Evolutionary conservation across 2,329 filamentous ascomycete species (phyloP).

Genomic region (Coniella lustricola): DNA sequence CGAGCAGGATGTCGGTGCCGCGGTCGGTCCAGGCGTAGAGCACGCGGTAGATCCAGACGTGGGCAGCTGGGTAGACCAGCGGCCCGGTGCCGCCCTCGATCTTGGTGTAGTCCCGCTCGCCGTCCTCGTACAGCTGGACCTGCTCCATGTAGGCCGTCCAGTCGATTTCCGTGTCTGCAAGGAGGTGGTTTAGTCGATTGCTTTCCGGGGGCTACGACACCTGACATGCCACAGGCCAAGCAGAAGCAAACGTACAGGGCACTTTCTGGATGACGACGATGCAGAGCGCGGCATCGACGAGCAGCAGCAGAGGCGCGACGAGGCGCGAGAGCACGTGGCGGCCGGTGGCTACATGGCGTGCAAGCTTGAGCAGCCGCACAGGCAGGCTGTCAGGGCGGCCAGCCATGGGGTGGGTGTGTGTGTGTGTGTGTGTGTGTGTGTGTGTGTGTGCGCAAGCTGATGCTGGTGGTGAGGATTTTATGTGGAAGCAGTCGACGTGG

Average conservation of each 20-base stretch:
- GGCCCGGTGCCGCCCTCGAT: slow-evolving; percentile 88
- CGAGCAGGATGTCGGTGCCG: slow-evolving; percentile 67
- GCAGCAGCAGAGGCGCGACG: slow-evolving; percentile 55
- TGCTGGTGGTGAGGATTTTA: too few relatives aligned
- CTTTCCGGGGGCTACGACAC: too few relatives aligned
- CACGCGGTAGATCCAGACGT: slow-evolving; percentile 82
- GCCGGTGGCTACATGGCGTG: slow-evolving; percentile 39
- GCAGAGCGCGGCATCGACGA: slow-evolving; percentile 66
- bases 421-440: background rate
- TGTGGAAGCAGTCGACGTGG: too few relatives aligned
- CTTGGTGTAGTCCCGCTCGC: slow-evolving; percentile 80
- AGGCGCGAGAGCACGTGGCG: slow-evolving; percentile 42
- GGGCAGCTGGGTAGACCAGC: slow-evolving; percentile 87
- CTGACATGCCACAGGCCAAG: background rate
- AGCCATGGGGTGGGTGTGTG: slow-evolving; percentile 8
- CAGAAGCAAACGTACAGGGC: slow-evolving; percentile 56
- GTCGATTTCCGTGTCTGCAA: slow-evolving; percentile 90
- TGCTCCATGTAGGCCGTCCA: slow-evolving; percentile 98
- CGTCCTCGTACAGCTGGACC: slow-evolving; percentile 67
- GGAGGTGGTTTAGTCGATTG: too few relatives aligned
- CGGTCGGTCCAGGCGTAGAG: slow-evolving; percentile 72
- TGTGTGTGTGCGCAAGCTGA: background rate
- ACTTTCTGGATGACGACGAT: slow-evolving; percentile 70
- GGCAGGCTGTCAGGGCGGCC: slow-evolving; percentile 11
- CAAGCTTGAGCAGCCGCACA: slow-evolving; percentile 25